Evolutionary conservation across 164 flowering plant species (phyloP).

Genomic region (Dillenia suffruticosa): DNA sequence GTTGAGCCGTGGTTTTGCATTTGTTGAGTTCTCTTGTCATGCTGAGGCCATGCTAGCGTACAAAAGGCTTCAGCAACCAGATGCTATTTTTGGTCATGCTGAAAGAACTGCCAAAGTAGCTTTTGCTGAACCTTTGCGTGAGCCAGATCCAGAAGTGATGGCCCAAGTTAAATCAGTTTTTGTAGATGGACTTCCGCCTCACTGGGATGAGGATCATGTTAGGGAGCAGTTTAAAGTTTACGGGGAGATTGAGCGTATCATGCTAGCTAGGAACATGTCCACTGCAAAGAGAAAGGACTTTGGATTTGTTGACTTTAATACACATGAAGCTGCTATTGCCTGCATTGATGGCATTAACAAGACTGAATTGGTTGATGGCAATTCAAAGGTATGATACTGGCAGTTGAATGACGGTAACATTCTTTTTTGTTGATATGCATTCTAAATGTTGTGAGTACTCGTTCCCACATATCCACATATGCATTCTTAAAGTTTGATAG

Average conservation of each 20-base stretch:
- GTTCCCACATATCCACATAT: too few relatives aligned
- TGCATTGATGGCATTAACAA: conserved; percentile 53
- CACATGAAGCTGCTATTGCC: conserved; percentile 69
- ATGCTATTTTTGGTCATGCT: conserved; percentile 69
- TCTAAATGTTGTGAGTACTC: too few relatives aligned
- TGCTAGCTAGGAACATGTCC: conserved; percentile 77
- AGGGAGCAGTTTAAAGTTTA: conserved; percentile 50
- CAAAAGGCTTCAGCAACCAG: conserved; percentile 77
- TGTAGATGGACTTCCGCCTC: conserved; percentile 71
- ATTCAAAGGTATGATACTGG: conserved; percentile 42
- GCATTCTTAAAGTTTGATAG: too few relatives aligned
- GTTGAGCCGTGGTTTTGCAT: conserved; percentile 77
- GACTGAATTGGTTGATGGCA: conserved; percentile 49
- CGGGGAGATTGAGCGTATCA: conserved; percentile 60
- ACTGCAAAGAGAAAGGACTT: conserved; percentile 80
- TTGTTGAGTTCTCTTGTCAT: conserved; percentile 71
- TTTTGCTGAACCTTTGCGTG: conserved; percentile 80
- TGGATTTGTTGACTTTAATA: conserved; percentile 73
- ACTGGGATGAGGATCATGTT: conserved; percentile 72
- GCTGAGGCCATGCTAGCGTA: conserved; percentile 73
- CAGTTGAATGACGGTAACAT: neutral
- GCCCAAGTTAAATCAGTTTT: conserved; percentile 77
- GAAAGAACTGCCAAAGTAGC: conserved; percentile 85
- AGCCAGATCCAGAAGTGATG: conserved; percentile 78
- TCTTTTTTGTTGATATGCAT: neutral